These are phyloP conservation scores for Aspergillus amoenus DNA, from an alignment of 2,329 filamentous ascomycete species.

Conservation along the genomic window DNA sequence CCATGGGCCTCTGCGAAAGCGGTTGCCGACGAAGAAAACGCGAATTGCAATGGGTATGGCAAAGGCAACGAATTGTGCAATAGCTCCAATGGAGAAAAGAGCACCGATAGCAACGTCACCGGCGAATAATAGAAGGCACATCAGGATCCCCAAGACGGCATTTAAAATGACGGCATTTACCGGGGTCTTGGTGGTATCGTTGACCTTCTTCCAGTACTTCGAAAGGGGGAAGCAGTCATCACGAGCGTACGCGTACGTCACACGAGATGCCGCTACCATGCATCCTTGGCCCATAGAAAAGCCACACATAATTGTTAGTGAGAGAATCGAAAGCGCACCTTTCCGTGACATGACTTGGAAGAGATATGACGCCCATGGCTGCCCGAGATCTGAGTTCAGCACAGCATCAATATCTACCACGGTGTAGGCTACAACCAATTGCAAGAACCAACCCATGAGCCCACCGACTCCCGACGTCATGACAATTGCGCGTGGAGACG, in stretches of 20 bases:
- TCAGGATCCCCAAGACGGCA: conserved; percentile 56
- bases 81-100: conserved; percentile 69
- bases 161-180: conserved; percentile 73
- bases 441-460: conserved; percentile 69
- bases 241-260: conserved; percentile 71
- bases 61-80: conserved; percentile 61
- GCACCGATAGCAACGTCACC: conserved; percentile 64
- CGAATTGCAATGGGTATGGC: conserved; percentile 45
- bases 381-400: conserved; percentile 62
- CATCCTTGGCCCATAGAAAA: conserved; percentile 73
- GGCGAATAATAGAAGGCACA: conserved; percentile 65
- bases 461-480: conserved; percentile 67
- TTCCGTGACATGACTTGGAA: conserved; percentile 64
- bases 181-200: conserved; percentile 61
- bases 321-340: conserved; percentile 61
- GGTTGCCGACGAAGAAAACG: conserved; percentile 55
- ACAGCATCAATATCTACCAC: conserved; percentile 62
- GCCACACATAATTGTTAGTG: conserved; percentile 66
- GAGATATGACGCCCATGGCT: conserved; percentile 70
- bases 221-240: conserved; percentile 68
- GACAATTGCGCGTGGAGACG: conserved; percentile 69
- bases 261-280: conserved; percentile 66
- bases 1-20: conserved; percentile 68
- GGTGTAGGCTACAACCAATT: conserved; percentile 71
- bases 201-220: conserved; percentile 59